Base-by-base conservation (phyloP, 2,329 filamentous ascomycete genomes). In the Botrytis pseudocinerea region DNA sequence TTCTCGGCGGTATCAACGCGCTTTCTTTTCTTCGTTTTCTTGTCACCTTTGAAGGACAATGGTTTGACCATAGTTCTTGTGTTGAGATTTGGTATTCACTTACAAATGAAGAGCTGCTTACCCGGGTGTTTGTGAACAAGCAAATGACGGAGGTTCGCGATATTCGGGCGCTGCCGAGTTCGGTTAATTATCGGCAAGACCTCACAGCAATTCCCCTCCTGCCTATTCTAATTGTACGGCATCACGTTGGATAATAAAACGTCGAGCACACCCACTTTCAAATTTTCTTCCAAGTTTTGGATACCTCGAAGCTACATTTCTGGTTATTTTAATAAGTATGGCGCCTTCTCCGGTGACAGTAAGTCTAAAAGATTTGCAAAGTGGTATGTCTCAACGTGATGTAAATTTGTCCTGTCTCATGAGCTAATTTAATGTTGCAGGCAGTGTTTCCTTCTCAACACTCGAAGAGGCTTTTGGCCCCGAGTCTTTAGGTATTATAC, bases 41-140 rank as follows among this genome's bases (percentile, higher is more conserved):
- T 98, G 84, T 99, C 96, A 86, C 96, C 96, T 84, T 99, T 99
- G 87, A 99, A 99, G 66, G 90, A 87, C 73, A 99, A 88, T 65
- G 95, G 91, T 82, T 97, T 98, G 78, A 97, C 91, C 93, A 96
- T 96, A 75, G 76, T 83, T 78, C 80, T 38, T 75, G 64, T 71
- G 32, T 70, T 63, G 70, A 64, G n/a, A 42, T 57, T 22, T 42
- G 9, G 20, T 9, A 68, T 60, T 71, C 22, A 44, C 28, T 62
- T 74, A 73, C 66, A 32, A 38, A 42, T 18, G 20, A 20, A 40
- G 25, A 54, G 28, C 64, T 68, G 35, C 60, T 63, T 28, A n/a
- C 40, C 63, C 69, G 60, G 63, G 69, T 64, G 48, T 59, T 51
- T 68, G 48, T 28, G 22, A 32, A 32, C 18, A 63, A 61, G 59